Evolutionary conservation across 768 basidiomycete species (phyloP).

Genomic region (Mycena amicta): DNA sequence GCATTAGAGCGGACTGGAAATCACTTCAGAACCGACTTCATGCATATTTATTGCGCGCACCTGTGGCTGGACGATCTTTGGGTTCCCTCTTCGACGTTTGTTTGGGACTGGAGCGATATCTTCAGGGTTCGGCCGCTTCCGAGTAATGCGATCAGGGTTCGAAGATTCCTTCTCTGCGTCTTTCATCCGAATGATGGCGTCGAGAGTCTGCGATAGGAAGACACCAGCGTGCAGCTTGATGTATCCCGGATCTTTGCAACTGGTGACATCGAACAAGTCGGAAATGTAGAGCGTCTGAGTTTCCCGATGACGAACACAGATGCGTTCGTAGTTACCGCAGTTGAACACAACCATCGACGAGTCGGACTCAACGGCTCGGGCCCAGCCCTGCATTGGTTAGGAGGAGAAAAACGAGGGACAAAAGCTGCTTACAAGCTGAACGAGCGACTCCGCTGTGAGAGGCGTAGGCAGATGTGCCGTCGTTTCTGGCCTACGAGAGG

Average conservation of each 20-base stretch:
- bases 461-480: neutral
- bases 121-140: neutral
- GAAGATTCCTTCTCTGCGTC: neutral
- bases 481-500: neutral
- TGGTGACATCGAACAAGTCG: slow-evolving; percentile 1
- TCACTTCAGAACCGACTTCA: too few species aligned
- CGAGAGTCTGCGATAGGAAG: neutral
- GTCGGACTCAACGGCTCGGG: neutral
- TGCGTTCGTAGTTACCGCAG: slow-evolving; percentile 11
- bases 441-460: neutral
- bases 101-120: neutral
- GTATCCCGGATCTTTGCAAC: neutral
- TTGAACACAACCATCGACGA: slow-evolving; percentile 12
- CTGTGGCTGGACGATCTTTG: neutral
- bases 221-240: neutral
- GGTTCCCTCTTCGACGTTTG: neutral
- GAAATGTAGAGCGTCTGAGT: slow-evolving; percentile 19
- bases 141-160: neutral
- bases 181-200: neutral
- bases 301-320: slow-evolving; percentile 20
- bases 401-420: neutral
- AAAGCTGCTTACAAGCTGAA: neutral
- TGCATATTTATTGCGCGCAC: too few species aligned
- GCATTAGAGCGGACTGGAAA: too few species aligned
- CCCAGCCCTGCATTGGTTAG: neutral